Conservation (phyloP, 768 basidiomycete genomes). For the Rhodotorula graminis region DNA sequence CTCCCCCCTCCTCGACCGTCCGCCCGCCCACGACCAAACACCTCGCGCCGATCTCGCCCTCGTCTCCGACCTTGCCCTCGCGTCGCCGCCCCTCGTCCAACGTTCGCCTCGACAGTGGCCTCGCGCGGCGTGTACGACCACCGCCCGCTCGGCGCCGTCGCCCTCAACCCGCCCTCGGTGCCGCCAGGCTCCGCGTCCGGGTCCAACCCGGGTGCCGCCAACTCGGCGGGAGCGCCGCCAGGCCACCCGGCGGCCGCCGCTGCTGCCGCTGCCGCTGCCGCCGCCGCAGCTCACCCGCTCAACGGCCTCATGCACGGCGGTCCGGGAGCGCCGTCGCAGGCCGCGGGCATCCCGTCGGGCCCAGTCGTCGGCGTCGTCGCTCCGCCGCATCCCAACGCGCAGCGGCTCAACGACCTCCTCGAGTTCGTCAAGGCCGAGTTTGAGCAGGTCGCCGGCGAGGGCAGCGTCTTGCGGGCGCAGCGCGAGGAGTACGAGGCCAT, state of each 20-base stretch:
- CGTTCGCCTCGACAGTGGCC: background rate
- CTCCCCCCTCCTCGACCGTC: too few relatives aligned
- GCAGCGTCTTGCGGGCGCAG: constrained; percentile 64
- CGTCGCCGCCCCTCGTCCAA: background rate
- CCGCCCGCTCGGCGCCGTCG: constrained; percentile 19
- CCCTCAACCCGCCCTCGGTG: background rate
- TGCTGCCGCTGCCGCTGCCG: background rate
- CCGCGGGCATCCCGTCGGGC: background rate
- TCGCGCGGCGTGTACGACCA: constrained; percentile 21
- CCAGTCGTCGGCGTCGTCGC: constrained; percentile 2
- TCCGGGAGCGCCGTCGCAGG: background rate
- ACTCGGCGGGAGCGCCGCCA: background rate
- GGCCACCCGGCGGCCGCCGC: background rate
- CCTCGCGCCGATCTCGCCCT: too few relatives aligned
- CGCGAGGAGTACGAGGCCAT: constrained; percentile 85
- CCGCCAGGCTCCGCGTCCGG: background rate
- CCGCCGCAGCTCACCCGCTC: background rate
- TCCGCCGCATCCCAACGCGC: constrained; percentile 25
- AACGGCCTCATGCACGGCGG: constrained; percentile 8
- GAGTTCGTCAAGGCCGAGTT: constrained; percentile 80
- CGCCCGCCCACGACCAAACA: too few relatives aligned
- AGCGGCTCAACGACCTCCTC: constrained; percentile 58
- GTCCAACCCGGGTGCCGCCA: background rate
- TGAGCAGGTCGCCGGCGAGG: constrained; percentile 66
- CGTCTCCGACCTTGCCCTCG: background rate